These are phyloP conservation scores for Chenopodium berlandieri DNA, from an alignment of 148 eudicot species.

Conservation along the genomic window DNA sequence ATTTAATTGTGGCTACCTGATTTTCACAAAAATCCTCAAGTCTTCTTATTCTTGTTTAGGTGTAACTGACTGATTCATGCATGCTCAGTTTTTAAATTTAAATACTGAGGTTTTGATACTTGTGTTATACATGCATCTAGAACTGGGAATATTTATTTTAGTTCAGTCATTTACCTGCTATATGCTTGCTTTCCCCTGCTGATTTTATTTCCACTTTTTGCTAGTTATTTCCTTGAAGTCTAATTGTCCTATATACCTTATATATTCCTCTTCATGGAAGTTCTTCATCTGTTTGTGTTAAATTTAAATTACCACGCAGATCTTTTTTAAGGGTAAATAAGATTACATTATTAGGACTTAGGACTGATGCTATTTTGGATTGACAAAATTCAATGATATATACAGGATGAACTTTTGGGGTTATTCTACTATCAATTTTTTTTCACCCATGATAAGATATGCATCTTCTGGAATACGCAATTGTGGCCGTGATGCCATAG, in stretches of 20 bases:
- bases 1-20: conserved; percentile 3
- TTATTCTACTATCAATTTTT: conserved; percentile 82
- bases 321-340: background rate
- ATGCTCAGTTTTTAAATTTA: background rate
- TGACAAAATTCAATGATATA: conserved; percentile 16
- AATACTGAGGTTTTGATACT: background rate
- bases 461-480: conserved; percentile 62
- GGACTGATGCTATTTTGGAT: background rate
- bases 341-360: background rate
- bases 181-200: background rate
- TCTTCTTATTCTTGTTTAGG: background rate
- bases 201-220: background rate
- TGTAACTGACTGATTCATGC: background rate
- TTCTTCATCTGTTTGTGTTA: background rate
- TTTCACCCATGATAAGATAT: conserved; percentile 97
- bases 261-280: background rate
- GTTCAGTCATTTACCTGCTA: background rate
- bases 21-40: background rate
- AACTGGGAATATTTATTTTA: background rate
- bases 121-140: background rate
- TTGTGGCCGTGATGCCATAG: conserved; percentile 77
- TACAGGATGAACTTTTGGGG: conserved; percentile 98
- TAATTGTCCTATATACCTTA: background rate
- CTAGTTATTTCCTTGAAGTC: background rate
- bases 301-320: background rate